A percentile compares a stretch with the other conserved stretches of the same genome.
Conservation (phyloP, 768 basidiomycete species). For the Crassisporium funariophilum region DNA sequence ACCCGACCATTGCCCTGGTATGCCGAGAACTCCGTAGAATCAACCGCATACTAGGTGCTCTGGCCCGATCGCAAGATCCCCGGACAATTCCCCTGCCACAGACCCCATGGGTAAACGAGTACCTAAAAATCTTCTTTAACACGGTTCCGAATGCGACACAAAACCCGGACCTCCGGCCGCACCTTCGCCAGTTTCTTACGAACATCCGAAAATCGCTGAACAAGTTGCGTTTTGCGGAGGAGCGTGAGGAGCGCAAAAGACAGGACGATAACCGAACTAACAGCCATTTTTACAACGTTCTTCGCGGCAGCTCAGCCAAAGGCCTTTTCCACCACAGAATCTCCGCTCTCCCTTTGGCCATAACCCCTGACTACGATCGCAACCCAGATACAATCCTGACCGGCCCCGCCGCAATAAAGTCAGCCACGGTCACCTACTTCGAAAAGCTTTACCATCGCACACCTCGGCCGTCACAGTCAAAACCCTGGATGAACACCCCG, state of each 20-base stretch:
- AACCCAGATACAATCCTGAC: too few species aligned
- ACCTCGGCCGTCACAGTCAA: too few species aligned
- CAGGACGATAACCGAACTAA: not conserved
- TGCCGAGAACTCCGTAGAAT: not conserved
- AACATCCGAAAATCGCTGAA: not conserved
- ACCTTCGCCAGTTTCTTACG: not conserved
- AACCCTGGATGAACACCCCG: too few species aligned
- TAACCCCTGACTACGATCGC: too few species aligned
- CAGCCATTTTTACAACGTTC: not conserved
- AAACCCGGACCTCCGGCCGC: too few species aligned
- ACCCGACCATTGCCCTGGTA: not conserved
- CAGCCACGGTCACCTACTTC: too few species aligned
- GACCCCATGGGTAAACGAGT: not conserved
- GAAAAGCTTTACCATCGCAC: too few species aligned
- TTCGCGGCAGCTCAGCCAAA: not conserved
- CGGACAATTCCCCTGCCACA: not conserved
- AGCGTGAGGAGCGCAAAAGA: not conserved
- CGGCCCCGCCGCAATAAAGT: too few species aligned
- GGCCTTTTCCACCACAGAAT: not conserved
- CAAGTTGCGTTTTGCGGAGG: conserved; percentile 7
- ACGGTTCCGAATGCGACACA: not conserved
- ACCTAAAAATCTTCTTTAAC: not conserved
- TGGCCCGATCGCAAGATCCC: not conserved
- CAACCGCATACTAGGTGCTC: conserved; percentile 1
- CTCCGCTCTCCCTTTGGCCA: too few species aligned